phyloP scores from a whole-genome alignment of 768 basidiomycete species.

The Mycena amicta region DNA sequence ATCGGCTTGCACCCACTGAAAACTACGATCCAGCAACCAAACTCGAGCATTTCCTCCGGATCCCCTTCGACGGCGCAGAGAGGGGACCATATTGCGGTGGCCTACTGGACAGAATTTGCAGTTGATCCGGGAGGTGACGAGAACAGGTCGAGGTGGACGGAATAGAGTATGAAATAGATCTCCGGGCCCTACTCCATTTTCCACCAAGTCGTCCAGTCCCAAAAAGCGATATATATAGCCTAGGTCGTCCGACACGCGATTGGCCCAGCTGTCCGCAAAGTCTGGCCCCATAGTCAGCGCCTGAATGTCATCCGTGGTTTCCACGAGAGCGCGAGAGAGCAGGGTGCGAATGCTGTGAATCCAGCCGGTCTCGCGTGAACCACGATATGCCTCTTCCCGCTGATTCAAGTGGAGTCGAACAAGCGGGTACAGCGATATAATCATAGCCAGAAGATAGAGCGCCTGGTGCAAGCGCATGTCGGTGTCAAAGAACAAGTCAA shows the following conservation, averaged over 20 bases:
- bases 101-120: not conserved
- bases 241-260: not conserved
- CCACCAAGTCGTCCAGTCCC: not conserved
- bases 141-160: not conserved
- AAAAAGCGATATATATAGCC: not conserved
- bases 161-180: not conserved
- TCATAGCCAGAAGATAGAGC: conserved; percentile 7
- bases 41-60: not conserved
- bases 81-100: not conserved
- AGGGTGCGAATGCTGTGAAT: not conserved
- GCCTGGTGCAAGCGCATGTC: conserved; percentile 6
- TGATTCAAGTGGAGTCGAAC: conserved; percentile 14
- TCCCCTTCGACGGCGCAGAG: not conserved
- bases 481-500: conserved; percentile 6
- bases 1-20: conserved; percentile 8
- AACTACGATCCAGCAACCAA: conserved; percentile 2
- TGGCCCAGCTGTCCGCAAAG: not conserved
- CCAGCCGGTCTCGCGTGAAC: conserved; percentile 5
- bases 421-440: conserved; percentile 9
- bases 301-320: not conserved
- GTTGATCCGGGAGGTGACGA: not conserved
- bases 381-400: not conserved
- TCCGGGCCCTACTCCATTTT: not conserved
- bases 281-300: not conserved
- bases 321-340: not conserved